Percentiles rank a stretch among this genome's conserved stretches.
Conservation (phyloP, 768 basidiomycete species). For the Porphyrellus cyaneotinctus region DNA sequence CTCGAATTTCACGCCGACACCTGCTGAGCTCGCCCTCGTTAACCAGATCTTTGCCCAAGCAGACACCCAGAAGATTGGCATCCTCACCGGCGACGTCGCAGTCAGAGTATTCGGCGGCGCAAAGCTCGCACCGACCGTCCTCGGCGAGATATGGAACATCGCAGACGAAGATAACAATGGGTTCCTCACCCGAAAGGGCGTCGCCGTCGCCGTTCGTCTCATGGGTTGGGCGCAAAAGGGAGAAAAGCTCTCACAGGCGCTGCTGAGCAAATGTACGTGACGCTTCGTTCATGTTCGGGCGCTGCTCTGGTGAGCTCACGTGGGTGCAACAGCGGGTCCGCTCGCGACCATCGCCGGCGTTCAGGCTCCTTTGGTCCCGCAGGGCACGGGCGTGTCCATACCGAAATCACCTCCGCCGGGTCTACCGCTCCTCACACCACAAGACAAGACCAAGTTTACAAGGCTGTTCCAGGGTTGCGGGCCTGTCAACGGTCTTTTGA, state of each 20-base stretch:
- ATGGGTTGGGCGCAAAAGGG: constrained; percentile 93
- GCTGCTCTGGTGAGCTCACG: constrained; percentile 10
- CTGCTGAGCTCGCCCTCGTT: constrained; percentile 54
- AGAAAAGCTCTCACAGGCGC: constrained; percentile 57
- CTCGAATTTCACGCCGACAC: constrained; percentile 42
- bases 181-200: constrained; percentile 83
- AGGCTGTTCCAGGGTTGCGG: constrained; percentile 70
- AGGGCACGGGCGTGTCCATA: constrained; percentile 50
- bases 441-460: constrained; percentile 83
- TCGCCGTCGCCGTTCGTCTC: constrained; percentile 82
- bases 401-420: constrained; percentile 57
- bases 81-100: constrained; percentile 88
- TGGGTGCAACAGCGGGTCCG: constrained; percentile 63
- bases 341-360: constrained; percentile 76
- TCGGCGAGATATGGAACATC: constrained; percentile 92
- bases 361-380: constrained; percentile 46
- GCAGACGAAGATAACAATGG: constrained; percentile 94
- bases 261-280: constrained; percentile 67
- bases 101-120: constrained; percentile 83
- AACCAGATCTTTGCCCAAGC: constrained; percentile 67
- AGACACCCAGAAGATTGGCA: constrained; percentile 76
- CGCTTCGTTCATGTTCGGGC: background rate
- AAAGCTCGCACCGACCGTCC: constrained; percentile 66
- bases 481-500: constrained; percentile 73
- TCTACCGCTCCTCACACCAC: constrained; percentile 67